Percentiles rank a stretch among this genome's conserved stretches.
phyloP scores from a whole-genome alignment of 2,329 filamentous ascomycete genomes.

The Cercospora zeina region DNA sequence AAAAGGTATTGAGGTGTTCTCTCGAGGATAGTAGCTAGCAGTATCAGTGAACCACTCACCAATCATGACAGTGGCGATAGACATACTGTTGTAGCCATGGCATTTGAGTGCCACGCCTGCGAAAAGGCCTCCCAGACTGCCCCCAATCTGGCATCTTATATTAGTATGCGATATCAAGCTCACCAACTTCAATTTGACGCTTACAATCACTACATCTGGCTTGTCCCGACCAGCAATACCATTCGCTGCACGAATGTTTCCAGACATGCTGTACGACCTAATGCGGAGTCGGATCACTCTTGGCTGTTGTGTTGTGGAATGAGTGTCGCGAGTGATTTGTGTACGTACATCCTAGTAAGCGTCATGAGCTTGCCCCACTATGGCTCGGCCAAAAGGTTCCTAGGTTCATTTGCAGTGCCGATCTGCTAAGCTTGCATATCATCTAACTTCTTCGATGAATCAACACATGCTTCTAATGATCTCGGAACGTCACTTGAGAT shows the following conservation, averaged over 20 bases:
- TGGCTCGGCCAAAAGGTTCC: constrained; percentile 14
- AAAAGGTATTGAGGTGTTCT: constrained; percentile 46
- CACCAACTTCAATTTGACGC: not conserved
- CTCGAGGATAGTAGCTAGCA: constrained; percentile 39
- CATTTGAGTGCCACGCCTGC: constrained; percentile 34
- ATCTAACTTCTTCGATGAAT: not conserved
- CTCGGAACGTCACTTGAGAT: not conserved
- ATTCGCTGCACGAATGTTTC: constrained; percentile 3
- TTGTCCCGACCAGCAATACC: constrained; percentile 16
- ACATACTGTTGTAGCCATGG: constrained; percentile 35
- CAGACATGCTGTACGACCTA: not conserved
- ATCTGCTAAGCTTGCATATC: not conserved
- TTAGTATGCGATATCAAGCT: not conserved
- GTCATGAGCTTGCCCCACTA: constrained; percentile 8
- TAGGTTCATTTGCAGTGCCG: not conserved
- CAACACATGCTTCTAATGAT: not conserved
- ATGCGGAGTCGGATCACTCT: not conserved
- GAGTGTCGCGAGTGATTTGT: not conserved
- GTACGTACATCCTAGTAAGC: not conserved
- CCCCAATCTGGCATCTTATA: constrained; percentile 32
- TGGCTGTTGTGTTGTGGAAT: constrained; percentile 5
- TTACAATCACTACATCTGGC: constrained; percentile 33
- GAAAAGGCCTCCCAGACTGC: constrained; percentile 36
- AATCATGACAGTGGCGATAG: not conserved
- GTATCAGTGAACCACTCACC: not conserved